Evolutionary conservation across 345 rosid genomes (phyloP), one percentile per base, ranked within the genome.

Genomic region (Adansonia digitata): DNA sequence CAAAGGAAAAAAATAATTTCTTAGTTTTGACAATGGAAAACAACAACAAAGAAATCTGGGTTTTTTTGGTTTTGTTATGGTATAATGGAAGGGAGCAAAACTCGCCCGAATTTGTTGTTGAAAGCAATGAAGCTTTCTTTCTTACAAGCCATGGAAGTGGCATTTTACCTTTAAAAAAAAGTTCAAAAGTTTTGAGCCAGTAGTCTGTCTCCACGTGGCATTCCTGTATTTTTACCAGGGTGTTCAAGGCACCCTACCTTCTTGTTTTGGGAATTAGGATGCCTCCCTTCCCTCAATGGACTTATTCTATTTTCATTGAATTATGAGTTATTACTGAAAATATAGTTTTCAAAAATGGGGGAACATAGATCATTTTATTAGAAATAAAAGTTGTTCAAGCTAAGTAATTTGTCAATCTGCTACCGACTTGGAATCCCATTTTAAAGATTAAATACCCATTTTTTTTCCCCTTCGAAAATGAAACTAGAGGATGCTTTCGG

Each of bases 31-130:
- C 26, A 51, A 42, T 55, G 71, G 42, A 72, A 75, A 79, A 75
- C 77, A 85, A 27, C 79, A 72, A 63, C 46, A 45, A 74, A 40
- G 26, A n/a, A 74, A 65, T 45, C 65, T 51, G 63, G 35, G 72
- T 72, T 48, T 18, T 62, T 62, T 9, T 20, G 57, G 51, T 31
- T 79, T 83, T 75, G 80, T 78, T 73, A 79, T 81, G 69, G 71
- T 76, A 82, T 79, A 20, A 81, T 80, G 90, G 90, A 83, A 78
- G 88, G 74, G 92, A 87, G 90, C 80, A 78, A 84, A 80, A 69
- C 56, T 84, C 93, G 90, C 80, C 81, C 59, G n/a, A 39, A 70
- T 82, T 75, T 75, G 18, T 69, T 75, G 77, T 75, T 70, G 34
- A 51, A 48, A 18, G n/a, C 62, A 31, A 48, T 9, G 15, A 69